Evolutionary conservation across 75 land plant species (phyloP), one percentile per base, ranked within the genome.

Genomic region (Sequoiadendron giganteum): DNA sequence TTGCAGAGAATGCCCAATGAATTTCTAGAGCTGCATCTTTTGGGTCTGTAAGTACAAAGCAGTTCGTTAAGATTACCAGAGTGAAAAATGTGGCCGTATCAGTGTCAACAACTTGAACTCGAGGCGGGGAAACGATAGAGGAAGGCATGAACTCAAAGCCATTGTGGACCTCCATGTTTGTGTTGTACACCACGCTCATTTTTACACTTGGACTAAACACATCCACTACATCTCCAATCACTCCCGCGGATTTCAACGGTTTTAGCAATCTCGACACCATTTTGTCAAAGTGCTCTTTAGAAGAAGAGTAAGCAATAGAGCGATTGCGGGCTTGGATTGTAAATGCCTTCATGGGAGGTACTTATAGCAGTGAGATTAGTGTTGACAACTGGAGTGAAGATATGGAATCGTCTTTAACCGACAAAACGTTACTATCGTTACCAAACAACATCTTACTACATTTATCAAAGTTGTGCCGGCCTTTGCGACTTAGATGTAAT

Each of bases 121-220:
- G 88, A 38, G 95, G 95, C 38, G 86, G 87, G n/a, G 88, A 45
- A 3, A 55, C 15, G 21, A 93, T 43, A 15, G 86, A 81, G 32
- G 96, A 86, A 58, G 95, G 93, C 91, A 92, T 88, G 58, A 95
- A 68, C 90, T 95, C 96, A 91, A 91, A 36, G 43, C 95, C 96
- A 88, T 93, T 93, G 83, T 47, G 88, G 42, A 95, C 94, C 70
- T 89, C 90, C 77, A 90, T 91, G 81, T 89, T 89, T 25, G 91
- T 73, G 76, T 84, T 79, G 86, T 91, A 95, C 55, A 42, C 75
- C 28, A 95, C 93, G 13, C 1, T 87, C 93, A 95, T 86, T 25
- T 90, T 91, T 56, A 91, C 91, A 48, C 56, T 86, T 3, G 95
- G 93, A 19, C 34, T 89, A 87, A 95, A 95, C 47, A 16, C 80